phyloP scores from a whole-genome alignment of 2,329 filamentous ascomycete species.

The Zymoseptoria passerinii region DNA sequence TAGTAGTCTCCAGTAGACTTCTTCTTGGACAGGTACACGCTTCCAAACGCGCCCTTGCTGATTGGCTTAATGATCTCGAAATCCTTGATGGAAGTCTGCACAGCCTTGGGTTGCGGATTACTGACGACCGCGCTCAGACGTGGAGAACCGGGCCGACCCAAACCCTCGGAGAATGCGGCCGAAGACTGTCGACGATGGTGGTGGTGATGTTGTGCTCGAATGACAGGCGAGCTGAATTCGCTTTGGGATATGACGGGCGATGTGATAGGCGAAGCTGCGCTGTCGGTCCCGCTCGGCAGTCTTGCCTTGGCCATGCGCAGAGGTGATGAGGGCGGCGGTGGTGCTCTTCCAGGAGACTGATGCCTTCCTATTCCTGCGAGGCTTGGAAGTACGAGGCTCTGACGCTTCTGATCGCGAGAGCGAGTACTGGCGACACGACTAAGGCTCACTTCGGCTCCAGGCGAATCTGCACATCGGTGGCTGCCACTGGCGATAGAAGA shows the following conservation, averaged over 20 bases:
- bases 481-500: constrained; percentile 60
- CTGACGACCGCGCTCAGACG: constrained; percentile 65
- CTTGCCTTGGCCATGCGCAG: constrained; percentile 78
- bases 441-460: constrained; percentile 74
- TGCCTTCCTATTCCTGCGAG: constrained; percentile 63
- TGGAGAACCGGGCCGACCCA: constrained; percentile 66
- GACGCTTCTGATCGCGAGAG: constrained; percentile 72
- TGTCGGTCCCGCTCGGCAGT: constrained; percentile 53
- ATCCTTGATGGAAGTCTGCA: constrained; percentile 94
- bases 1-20: constrained; percentile 98
- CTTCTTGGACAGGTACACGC: constrained; percentile 96
- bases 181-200: constrained; percentile 89
- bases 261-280: constrained; percentile 71
- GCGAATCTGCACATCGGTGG: constrained; percentile 69
- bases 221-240: constrained; percentile 69
- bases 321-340: constrained; percentile 62
- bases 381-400: constrained; percentile 75
- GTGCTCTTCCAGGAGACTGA: constrained; percentile 75
- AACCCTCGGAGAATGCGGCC: constrained; percentile 63
- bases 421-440: constrained; percentile 59
- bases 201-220: constrained; percentile 44
- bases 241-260: constrained; percentile 79
- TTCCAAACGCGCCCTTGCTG: constrained; percentile 96
- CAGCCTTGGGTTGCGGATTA: constrained; percentile 76
- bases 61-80: constrained; percentile 99